Percentiles rank a stretch among this genome's conserved stretches.
phyloP scores from a whole-genome alignment of 352 stramenopile genomes.

The Sclerospora graminicola region DNA sequence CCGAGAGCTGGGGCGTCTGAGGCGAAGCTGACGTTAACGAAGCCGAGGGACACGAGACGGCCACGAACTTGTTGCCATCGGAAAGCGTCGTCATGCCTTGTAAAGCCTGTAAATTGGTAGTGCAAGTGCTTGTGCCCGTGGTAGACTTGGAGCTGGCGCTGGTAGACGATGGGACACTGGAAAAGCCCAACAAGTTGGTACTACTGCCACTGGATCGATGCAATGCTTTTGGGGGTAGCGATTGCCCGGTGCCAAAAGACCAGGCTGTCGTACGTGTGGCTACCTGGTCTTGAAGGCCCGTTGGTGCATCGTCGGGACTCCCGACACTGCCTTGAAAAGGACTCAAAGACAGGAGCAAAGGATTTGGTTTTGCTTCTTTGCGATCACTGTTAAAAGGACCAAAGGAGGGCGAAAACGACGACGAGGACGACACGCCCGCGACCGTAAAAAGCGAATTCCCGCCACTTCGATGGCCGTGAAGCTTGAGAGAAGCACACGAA shows the following conservation, averaged over 20 bases:
- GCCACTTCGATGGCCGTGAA: slow-evolving; percentile 56
- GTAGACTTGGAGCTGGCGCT: slow-evolving; percentile 11
- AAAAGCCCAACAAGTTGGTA: slow-evolving; percentile 17
- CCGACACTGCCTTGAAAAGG: slow-evolving; percentile 15
- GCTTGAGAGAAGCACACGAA: slow-evolving; percentile 72
- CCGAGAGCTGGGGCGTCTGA: slow-evolving; percentile 30
- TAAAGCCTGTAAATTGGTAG: too few relatives aligned
- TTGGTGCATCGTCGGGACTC: slow-evolving; percentile 10
- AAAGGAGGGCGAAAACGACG: slow-evolving; percentile 11
- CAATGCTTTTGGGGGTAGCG: slow-evolving; percentile 22
- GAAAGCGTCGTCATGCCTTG: too few relatives aligned
- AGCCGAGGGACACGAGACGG: slow-evolving; percentile 30
- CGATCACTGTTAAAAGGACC: slow-evolving; percentile 12
- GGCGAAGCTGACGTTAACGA: slow-evolving; percentile 25
- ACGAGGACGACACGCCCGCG: slow-evolving; percentile 9
- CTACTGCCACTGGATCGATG: slow-evolving; percentile 13
- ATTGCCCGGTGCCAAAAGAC: slow-evolving; percentile 21
- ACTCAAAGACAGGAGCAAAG: slow-evolving; percentile 15
- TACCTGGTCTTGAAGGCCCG: slow-evolving; percentile 8
- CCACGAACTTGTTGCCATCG: slow-evolving; percentile 22
- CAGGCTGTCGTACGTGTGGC: slow-evolving; percentile 14
- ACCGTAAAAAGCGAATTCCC: slow-evolving; percentile 65
- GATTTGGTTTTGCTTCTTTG: slow-evolving; percentile 10
- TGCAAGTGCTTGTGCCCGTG: slow-evolving; percentile 20
- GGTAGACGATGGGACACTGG: slow-evolving; percentile 2